A percentile compares a stretch with the other conserved stretches of the same genome.
Evolutionary conservation across 164 flowering plant genomes (phyloP).

Genomic region (Vitis riparia): DNA sequence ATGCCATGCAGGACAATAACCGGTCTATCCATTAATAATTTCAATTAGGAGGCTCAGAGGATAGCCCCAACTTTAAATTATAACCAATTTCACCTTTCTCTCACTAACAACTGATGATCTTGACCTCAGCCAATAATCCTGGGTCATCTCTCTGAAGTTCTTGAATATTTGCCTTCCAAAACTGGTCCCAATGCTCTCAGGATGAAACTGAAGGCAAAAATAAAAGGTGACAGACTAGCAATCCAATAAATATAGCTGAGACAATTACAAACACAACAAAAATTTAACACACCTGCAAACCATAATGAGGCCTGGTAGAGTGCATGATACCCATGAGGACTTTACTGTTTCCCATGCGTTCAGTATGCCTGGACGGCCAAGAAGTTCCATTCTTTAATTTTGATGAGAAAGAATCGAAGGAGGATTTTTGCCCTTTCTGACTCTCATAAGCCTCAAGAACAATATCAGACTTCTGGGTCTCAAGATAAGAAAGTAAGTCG

Average conservation of each 20-base stretch:
- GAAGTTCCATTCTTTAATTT: conserved; percentile 23
- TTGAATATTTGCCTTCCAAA: conserved; percentile 78
- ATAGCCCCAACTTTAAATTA: too few relatives aligned
- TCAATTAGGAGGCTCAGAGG: too few relatives aligned
- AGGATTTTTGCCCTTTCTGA: conserved; percentile 9
- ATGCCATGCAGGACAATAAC: not conserved
- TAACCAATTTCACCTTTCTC: conserved; percentile 22
- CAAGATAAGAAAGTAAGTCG: conserved; percentile 51
- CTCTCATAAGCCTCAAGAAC: conserved; percentile 20
- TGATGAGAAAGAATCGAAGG: conserved; percentile 12
- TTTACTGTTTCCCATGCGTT: conserved; percentile 21
- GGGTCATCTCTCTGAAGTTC: conserved; percentile 80
- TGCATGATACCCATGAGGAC: conserved; percentile 93
- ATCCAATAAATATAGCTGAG: not conserved
- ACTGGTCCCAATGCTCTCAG: conserved; percentile 90
- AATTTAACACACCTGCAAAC: conserved; percentile 68
- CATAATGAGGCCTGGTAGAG: conserved; percentile 86
- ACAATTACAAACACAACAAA: conserved; percentile 12
- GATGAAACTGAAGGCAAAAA: conserved; percentile 75
- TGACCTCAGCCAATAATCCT: conserved; percentile 60
- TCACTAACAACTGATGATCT: conserved; percentile 29
- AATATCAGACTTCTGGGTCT: conserved; percentile 22
- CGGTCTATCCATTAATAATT: not conserved
- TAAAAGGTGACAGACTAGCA: conserved; percentile 10
- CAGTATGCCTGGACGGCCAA: conserved; percentile 22